A percentile compares a stretch with the other conserved stretches of the same genome.
These are phyloP conservation scores for Blastocystis sp. DNA, from an alignment of 352 stramenopile species.

Conservation along the genomic window DNA sequence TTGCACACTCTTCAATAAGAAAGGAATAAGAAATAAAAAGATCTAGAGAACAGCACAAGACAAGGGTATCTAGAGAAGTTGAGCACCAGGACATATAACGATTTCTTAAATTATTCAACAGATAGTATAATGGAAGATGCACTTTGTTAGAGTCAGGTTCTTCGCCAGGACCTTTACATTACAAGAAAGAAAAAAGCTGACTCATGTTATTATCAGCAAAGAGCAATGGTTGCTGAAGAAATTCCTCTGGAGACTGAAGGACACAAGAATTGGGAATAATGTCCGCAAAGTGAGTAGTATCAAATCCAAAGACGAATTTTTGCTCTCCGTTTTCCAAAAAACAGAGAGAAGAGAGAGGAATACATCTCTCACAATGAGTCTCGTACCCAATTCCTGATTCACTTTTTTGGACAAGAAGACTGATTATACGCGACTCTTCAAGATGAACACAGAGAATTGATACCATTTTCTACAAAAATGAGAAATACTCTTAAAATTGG, in stretches of 20 bases:
- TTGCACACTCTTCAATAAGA: neutral
- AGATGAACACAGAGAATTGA: neutral
- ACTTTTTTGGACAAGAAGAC: neutral
- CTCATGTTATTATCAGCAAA: neutral
- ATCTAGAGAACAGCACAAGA: neutral
- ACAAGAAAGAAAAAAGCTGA: neutral
- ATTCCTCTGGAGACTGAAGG: neutral
- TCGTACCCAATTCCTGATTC: neutral
- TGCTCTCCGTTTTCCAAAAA: neutral
- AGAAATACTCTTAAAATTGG: neutral
- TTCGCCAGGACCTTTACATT: neutral
- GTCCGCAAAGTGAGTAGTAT: neutral
- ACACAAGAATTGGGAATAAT: neutral
- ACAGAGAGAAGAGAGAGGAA: slow-evolving; percentile 1
- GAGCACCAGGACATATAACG: neutral
- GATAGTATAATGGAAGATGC: neutral
- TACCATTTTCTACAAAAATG: neutral
- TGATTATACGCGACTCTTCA: neutral
- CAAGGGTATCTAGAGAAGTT: neutral
- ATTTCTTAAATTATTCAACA: neutral
- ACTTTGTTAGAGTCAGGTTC: neutral
- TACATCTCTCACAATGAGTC: neutral
- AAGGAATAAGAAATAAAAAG: neutral
- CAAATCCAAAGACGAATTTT: neutral
- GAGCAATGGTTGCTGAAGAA: neutral